Conservation (phyloP, 2,329 filamentous ascomycete genomes). For the Colletotrichum truncatum region DNA sequence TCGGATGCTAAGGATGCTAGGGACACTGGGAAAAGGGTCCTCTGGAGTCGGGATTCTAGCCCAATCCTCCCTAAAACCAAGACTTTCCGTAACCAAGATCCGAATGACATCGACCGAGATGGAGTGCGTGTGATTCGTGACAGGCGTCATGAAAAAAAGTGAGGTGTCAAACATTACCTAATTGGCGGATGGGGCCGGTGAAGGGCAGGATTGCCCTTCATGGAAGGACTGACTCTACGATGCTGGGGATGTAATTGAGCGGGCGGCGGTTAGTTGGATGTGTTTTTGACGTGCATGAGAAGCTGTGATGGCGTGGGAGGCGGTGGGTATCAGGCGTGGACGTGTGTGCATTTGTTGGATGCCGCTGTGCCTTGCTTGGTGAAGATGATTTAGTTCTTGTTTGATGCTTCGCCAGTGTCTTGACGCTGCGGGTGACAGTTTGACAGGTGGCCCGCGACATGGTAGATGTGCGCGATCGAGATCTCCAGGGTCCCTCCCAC, state of each 20-base stretch:
- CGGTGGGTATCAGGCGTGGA: neutral
- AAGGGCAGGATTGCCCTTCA: neutral
- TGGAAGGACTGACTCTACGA: too few species aligned
- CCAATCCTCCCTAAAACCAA: neutral
- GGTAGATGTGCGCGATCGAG: conserved; percentile 9
- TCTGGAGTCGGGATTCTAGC: too few species aligned
- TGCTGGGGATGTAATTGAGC: neutral
- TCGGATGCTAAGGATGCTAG: neutral
- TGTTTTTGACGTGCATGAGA: conserved; percentile 7
- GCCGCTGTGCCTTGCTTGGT: neutral
- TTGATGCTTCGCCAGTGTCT: neutral
- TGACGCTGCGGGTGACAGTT: neutral
- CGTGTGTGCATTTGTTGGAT: neutral
- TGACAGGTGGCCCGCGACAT: neutral
- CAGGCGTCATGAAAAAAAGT: neutral
- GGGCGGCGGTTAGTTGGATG: neutral
- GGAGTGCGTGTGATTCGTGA: conserved; percentile 1
- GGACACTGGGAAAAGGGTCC: neutral
- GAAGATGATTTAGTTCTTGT: conserved; percentile 4
- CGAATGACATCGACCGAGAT: neutral
- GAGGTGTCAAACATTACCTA: conserved; percentile 9
- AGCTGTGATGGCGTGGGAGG: neutral
- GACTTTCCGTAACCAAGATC: conserved; percentile 2
- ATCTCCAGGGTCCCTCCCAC: conserved; percentile 21
- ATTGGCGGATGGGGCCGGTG: conserved; percentile 2